Percentiles rank a stretch among this genome's conserved stretches.
Conservation (phyloP, 164 flowering plant genomes). For the Taxillus chinensis region DNA sequence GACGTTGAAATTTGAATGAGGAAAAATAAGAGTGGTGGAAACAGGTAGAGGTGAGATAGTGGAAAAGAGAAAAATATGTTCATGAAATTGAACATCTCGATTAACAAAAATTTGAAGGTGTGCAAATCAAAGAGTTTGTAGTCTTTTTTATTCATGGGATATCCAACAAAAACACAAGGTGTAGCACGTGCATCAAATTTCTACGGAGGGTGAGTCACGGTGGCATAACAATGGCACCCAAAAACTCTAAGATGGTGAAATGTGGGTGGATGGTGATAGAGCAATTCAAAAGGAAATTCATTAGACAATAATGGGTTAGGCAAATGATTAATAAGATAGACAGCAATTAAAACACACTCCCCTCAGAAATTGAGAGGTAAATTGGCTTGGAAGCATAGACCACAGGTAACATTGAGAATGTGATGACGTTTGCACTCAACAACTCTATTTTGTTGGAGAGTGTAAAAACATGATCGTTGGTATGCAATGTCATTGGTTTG, state of each 20-base stretch:
- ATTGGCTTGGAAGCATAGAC: neutral
- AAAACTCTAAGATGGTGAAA: neutral
- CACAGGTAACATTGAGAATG: neutral
- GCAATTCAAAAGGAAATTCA: neutral
- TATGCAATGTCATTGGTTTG: too few relatives aligned
- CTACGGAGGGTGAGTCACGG: neutral
- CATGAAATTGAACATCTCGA: too few relatives aligned
- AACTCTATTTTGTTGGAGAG: neutral
- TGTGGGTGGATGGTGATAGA: neutral
- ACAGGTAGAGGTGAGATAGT: too few relatives aligned
- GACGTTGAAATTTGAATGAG: too few relatives aligned
- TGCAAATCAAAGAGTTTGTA: too few relatives aligned
- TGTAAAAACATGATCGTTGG: too few relatives aligned
- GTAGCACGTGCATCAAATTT: too few relatives aligned
- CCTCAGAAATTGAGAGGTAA: neutral
- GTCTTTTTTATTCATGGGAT: too few relatives aligned
- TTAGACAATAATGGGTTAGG: neutral
- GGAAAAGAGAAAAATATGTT: too few relatives aligned
- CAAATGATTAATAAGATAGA: neutral
- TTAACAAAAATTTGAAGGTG: too few relatives aligned
- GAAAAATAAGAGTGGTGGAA: too few relatives aligned
- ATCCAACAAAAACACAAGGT: too few relatives aligned
- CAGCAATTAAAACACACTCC: neutral
- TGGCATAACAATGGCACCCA: neutral
- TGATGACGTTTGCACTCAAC: neutral